Base-by-base conservation (phyloP, 768 basidiomycete species). In the Phanerochaete sordida region DNA sequence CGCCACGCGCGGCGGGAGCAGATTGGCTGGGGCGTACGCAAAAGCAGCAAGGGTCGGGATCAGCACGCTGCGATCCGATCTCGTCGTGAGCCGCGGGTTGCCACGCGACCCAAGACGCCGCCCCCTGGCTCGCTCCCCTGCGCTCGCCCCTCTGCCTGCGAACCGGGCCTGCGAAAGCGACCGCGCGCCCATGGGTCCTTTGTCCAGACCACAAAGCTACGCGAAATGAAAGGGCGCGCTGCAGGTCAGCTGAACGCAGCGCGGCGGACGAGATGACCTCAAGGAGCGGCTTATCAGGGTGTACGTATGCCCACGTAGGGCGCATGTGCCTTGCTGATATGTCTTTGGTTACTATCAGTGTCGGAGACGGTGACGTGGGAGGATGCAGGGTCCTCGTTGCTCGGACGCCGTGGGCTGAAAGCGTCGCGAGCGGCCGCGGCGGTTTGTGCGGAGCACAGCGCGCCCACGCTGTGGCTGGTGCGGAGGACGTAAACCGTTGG, bases 271-370 rank as follows among this genome's bases (percentile, higher is more conserved):
- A 19, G 19, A 43, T 43, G 39, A 19, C 39, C 39, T 43, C 8
- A 11, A 43, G 19, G 19, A 4, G 11, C 39, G 39, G 39, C 53
- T 54, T 54, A 43, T 54, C 53, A 24, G 37, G 37, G n/a, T 24
- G 37, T 54, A 54, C 53, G 53, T 54, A 54, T 23, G 53, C 12
- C 21, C 15, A 43, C 53, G 37, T 26, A 43, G 23, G 39, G 37
- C 19, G 53, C 53, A 54, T 43, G 39, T 54, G 53, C 53, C 35
- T 43, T 16, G 23, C 23, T 54, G 53, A 54, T 54, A 43, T 54
- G 53, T 54, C 53, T 54, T 39, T 54, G 53, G 53, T 54, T 54
- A 43, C 53, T 54, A 54, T 54, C 53, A 54, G 53, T 24, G 53
- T 33, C 31, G 23, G 23, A n/a, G 53, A 31, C 27, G 33, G 53